Percentiles rank a stretch among this genome's conserved stretches.
phyloP scores from a whole-genome alignment of 108 stramenopile species.

The Nitzschia sp. region DNA sequence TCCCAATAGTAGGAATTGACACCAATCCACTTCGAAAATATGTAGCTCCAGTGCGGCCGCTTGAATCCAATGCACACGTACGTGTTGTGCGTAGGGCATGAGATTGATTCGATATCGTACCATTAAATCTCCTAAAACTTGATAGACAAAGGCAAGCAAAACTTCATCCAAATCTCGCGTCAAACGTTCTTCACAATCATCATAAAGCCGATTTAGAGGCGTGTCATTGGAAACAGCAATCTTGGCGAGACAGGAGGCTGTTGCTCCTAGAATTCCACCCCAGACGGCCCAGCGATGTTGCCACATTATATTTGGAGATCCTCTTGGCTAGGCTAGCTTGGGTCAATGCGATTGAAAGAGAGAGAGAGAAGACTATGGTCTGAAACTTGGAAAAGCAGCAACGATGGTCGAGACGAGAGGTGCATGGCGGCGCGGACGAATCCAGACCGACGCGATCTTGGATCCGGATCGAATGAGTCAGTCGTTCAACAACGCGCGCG shows the following conservation, averaged over 20 bases:
- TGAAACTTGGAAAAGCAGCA: not conserved
- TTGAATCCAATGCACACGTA: slow-evolving; percentile 11
- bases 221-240: slow-evolving; percentile 37
- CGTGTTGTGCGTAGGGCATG: slow-evolving; percentile 17
- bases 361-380: not conserved
- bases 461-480: too few relatives aligned
- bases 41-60: slow-evolving; percentile 9
- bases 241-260: slow-evolving; percentile 69
- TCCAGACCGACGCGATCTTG: too few relatives aligned
- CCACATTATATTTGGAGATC: slow-evolving; percentile 31
- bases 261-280: slow-evolving; percentile 60
- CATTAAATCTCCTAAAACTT: slow-evolving; percentile 32
- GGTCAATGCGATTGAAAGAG: not conserved
- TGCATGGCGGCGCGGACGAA: too few relatives aligned
- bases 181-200: not conserved
- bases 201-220: not conserved
- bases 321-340: too few relatives aligned
- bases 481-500: too few relatives aligned
- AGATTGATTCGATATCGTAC: slow-evolving; percentile 33
- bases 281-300: slow-evolving; percentile 50
- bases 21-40: slow-evolving; percentile 36
- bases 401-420: too few relatives aligned
- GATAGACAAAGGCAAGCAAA: not conserved
- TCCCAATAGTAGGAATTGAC: slow-evolving; percentile 25
- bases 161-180: slow-evolving; percentile 28